Percentiles rank a stretch among this genome's conserved stretches.
These are phyloP conservation scores for Cystofilobasidium bisporidii DNA, from an alignment of 768 basidiomycete genomes.

Conservation along the genomic window DNA sequence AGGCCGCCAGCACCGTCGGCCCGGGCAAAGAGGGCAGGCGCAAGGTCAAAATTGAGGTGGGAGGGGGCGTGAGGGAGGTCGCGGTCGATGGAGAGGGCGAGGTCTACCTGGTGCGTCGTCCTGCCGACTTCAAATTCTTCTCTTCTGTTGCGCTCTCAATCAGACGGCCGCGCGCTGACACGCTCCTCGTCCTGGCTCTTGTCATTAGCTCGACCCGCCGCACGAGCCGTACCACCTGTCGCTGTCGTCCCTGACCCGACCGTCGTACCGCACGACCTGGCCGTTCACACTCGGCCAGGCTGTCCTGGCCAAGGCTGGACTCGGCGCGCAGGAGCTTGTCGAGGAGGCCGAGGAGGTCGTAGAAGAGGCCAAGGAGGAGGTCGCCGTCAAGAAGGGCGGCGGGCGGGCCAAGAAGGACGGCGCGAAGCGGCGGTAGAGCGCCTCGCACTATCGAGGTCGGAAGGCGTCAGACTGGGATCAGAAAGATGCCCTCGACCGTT, in stretches of 20 bases:
- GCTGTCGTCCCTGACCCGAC: not conserved
- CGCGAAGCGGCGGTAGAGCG: not conserved
- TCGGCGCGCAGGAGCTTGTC: not conserved
- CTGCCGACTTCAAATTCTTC: no score
- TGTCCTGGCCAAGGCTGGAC: not conserved
- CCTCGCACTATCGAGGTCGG: not conserved
- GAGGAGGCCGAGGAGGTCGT: not conserved
- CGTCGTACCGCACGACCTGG: slow-evolving; percentile 18
- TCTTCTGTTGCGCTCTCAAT: no score
- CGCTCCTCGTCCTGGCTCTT: not conserved
- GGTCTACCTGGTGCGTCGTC: slow-evolving; percentile 40
- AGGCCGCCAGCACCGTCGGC: slow-evolving; percentile 19
- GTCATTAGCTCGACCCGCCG: slow-evolving; percentile 15
- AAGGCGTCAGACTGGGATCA: no score
- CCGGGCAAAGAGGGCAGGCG: slow-evolving; percentile 33
- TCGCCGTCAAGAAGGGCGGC: not conserved
- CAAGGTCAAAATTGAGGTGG: slow-evolving; percentile 37
- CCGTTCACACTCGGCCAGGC: not conserved
- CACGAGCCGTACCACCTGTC: slow-evolving; percentile 14
- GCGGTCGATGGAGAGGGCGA: slow-evolving; percentile 36
- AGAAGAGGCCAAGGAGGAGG: not conserved
- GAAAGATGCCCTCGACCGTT: no score
- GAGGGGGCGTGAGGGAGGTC: slow-evolving; percentile 32
- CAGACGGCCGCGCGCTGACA: not conserved
- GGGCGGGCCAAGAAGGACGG: not conserved